A percentile compares a stretch with the other conserved stretches of the same genome.
phyloP scores from a whole-genome alignment of 257 asterid genomes.

The Primulina tabacum region DNA sequence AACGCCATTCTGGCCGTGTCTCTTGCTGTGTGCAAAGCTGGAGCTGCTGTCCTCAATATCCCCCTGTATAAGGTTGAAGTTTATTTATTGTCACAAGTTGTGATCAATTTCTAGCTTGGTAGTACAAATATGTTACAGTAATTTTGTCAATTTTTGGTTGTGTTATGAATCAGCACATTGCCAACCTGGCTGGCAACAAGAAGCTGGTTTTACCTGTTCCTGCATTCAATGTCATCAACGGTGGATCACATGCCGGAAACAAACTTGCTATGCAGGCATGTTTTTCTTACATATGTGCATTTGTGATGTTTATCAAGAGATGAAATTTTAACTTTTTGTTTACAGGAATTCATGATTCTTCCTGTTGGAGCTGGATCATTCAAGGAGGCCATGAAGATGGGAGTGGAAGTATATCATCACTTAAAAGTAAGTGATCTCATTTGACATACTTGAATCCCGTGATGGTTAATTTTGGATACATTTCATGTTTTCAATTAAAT shows the following conservation, averaged over 20 bases:
- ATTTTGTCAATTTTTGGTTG: neutral
- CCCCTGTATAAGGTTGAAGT: slow-evolving; percentile 72
- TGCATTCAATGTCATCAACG: slow-evolving; percentile 96
- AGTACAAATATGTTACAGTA: neutral
- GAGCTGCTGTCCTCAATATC: slow-evolving; percentile 66
- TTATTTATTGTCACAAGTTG: slow-evolving; percentile 1
- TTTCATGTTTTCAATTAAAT: neutral
- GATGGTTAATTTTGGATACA: neutral
- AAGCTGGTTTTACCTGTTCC: slow-evolving; percentile 94
- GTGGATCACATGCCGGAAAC: slow-evolving; percentile 99
- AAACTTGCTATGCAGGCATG: slow-evolving; percentile 98
- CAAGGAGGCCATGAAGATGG: slow-evolving; percentile 99
- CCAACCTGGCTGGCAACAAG: slow-evolving; percentile 93
- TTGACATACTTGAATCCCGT: neutral
- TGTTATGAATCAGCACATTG: slow-evolving; percentile 68
- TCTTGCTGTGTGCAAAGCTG: slow-evolving; percentile 95
- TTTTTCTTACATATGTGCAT: neutral
- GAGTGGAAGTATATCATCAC: slow-evolving; percentile 93
- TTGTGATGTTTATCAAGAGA: neutral
- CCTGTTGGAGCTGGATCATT: slow-evolving; percentile 92
- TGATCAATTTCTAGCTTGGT: neutral
- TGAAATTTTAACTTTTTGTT: neutral
- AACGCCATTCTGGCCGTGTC: slow-evolving; percentile 96
- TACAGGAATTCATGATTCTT: slow-evolving; percentile 95
- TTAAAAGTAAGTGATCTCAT: slow-evolving; percentile 56